Evolutionary conservation across 148 eudicot species (phyloP).

Genomic region (Rhododendron ovatum): DNA sequence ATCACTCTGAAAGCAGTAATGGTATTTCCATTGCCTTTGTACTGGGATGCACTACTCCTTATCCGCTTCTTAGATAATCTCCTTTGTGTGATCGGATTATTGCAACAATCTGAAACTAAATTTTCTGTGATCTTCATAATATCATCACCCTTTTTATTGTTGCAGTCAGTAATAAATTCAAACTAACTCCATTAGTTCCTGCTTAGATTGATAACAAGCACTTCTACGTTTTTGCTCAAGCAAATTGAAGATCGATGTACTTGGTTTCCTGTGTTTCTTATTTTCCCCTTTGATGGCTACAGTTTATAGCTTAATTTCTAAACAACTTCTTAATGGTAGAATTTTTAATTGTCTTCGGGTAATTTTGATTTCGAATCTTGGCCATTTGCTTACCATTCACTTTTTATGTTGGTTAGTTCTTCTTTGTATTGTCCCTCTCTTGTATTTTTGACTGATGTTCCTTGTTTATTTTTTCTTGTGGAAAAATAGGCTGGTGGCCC

Average conservation of each 20-base stretch:
- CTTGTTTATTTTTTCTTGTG: background rate
- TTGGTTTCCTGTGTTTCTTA: background rate
- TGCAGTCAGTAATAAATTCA: background rate
- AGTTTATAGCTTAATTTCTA: background rate
- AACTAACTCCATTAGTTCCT: background rate
- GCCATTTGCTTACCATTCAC: background rate
- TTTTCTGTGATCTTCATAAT: background rate
- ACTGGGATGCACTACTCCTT: background rate
- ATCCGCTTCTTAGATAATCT: background rate
- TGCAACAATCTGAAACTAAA: background rate
- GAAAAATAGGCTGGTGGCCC: slow-evolving; percentile 21
- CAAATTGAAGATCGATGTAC: background rate
- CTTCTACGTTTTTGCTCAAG: background rate
- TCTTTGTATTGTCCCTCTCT: no score
- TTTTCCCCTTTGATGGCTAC: background rate
- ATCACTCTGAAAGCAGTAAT: background rate
- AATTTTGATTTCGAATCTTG: background rate
- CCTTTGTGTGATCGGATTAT: background rate
- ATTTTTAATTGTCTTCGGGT: background rate
- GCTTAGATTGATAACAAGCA: background rate
- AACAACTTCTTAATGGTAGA: background rate
- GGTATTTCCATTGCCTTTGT: background rate
- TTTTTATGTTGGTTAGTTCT: background rate
- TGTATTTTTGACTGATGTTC: background rate
- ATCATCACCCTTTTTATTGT: background rate